These are phyloP conservation scores for Nematocida sp. DNA, from an alignment of 371 early-diverging fungal genomes.

Conservation along the genomic window DNA sequence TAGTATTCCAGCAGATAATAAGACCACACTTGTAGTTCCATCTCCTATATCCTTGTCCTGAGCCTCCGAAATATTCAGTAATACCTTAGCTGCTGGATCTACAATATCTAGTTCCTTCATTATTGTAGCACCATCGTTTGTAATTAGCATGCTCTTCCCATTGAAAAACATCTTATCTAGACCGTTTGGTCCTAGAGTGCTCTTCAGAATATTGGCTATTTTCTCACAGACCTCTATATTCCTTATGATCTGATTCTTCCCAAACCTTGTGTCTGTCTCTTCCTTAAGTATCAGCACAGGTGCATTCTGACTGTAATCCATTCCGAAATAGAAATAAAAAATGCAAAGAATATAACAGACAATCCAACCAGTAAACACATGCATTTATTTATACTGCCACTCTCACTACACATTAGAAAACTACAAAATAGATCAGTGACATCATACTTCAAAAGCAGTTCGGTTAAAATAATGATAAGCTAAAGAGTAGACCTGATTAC, in stretches of 20 bases:
- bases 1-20: constrained; percentile 89
- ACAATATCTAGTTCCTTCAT: constrained; percentile 90
- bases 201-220: constrained; percentile 84
- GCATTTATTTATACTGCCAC: too few relatives aligned
- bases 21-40: constrained; percentile 96
- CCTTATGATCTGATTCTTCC: constrained; percentile 87
- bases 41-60: constrained; percentile 99
- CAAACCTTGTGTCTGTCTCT: constrained; percentile 95
- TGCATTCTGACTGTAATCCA: constrained; percentile 46
- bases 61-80: constrained; percentile 89
- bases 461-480: too few relatives aligned
- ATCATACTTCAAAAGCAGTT: too few relatives aligned
- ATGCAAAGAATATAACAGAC: background rate
- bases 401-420: too few relatives aligned
- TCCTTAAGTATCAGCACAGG: constrained; percentile 66
- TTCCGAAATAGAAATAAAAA: constrained; percentile 17
- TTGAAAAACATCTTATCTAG: constrained; percentile 98
- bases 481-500: too few relatives aligned
- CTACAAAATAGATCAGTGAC: too few relatives aligned
- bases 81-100: constrained; percentile 93
- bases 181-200: constrained; percentile 96
- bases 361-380: too few relatives aligned
- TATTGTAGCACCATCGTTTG: constrained; percentile 99
- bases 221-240: constrained; percentile 92
- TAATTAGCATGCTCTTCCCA: constrained; percentile 86